Percentiles rank a stretch among this genome's conserved stretches.
Conservation (phyloP, 805 yeast genomes). For the Nadsonia fulvescens region DNA sequence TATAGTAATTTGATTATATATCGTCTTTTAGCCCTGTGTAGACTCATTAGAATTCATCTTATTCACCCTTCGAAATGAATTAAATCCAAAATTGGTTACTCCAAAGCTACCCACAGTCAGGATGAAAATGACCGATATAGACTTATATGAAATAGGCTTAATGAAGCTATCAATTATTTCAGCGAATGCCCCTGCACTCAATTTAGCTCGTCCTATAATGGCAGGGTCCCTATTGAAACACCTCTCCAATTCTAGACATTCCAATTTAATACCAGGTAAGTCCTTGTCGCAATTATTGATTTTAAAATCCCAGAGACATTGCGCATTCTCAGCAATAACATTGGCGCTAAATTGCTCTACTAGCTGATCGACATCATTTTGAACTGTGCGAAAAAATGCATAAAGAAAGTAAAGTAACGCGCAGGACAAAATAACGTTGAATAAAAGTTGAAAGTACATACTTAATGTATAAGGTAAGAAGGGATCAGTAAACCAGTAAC, state of each 20-base stretch:
- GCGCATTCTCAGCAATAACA: slow-evolving; percentile 43
- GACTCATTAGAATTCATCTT: too few relatives aligned
- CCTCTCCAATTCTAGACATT: slow-evolving; percentile 49
- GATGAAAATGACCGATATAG: slow-evolving; percentile 25
- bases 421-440: slow-evolving; percentile 36
- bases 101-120: slow-evolving; percentile 16
- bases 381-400: slow-evolving; percentile 35
- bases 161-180: slow-evolving; percentile 65
- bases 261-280: slow-evolving; percentile 42
- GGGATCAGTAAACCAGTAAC: too few relatives aligned
- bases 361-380: slow-evolving; percentile 53
- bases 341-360: slow-evolving; percentile 45
- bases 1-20: too few relatives aligned
- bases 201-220: slow-evolving; percentile 42
- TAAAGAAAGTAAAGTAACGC: slow-evolving; percentile 33
- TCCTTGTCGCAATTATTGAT: slow-evolving; percentile 68
- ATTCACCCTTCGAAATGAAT: slow-evolving; percentile 6
- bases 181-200: slow-evolving; percentile 71
- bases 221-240: slow-evolving; percentile 75
- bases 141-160: slow-evolving; percentile 51
- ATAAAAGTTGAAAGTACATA: slow-evolving; percentile 42
- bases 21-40: not conserved
- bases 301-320: slow-evolving; percentile 50
- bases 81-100: slow-evolving; percentile 16
- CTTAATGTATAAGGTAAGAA: slow-evolving; percentile 35